A percentile compares a stretch with the other conserved stretches of the same genome.
Conservation (phyloP, 208 protist species). For the Trypanosoma lewisi region DNA sequence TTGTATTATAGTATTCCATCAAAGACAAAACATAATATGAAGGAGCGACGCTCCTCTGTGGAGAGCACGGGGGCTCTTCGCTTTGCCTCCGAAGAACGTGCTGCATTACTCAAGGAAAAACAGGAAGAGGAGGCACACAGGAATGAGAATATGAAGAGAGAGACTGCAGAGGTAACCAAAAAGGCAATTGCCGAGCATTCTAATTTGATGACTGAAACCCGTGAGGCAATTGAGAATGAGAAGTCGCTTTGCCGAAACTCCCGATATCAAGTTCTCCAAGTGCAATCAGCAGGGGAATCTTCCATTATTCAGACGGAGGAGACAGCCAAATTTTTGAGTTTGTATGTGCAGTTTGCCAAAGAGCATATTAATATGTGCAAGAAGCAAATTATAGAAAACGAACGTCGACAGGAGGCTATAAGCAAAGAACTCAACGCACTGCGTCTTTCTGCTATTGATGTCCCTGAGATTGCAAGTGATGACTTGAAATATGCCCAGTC, state of each 20-base stretch:
- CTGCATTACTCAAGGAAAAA: conserved; percentile 27
- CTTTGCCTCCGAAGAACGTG: conserved; percentile 51
- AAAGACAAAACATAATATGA: conserved; percentile 29
- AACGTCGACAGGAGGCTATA: conserved; percentile 36
- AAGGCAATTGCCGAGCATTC: conserved; percentile 35
- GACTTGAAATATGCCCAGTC: conserved; percentile 56
- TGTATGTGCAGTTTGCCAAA: conserved; percentile 35
- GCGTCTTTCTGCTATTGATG: conserved; percentile 29
- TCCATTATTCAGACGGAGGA: conserved; percentile 55
- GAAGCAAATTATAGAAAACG: conserved; percentile 28
- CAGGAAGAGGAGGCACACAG: conserved; percentile 47
- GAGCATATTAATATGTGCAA: conserved; percentile 36
- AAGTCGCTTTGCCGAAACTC: conserved; percentile 20
- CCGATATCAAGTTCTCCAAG: conserved; percentile 31
- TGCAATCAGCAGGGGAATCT: conserved; percentile 31
- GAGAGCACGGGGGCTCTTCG: conserved; percentile 45
- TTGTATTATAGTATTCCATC: conserved; percentile 54
- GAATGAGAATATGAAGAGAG: conserved; percentile 18
- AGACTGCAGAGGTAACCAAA: conserved; percentile 41
- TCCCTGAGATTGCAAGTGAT: conserved; percentile 41
- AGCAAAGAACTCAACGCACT: conserved; percentile 50
- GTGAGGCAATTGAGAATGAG: conserved; percentile 40
- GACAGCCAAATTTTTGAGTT: conserved; percentile 35
- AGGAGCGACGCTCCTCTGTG: conserved; percentile 36
- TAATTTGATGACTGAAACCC: conserved; percentile 35